A percentile compares a stretch with the other conserved stretches of the same genome.
phyloP scores from a whole-genome alignment of 306 rosid species.

The Quercus alba region DNA sequence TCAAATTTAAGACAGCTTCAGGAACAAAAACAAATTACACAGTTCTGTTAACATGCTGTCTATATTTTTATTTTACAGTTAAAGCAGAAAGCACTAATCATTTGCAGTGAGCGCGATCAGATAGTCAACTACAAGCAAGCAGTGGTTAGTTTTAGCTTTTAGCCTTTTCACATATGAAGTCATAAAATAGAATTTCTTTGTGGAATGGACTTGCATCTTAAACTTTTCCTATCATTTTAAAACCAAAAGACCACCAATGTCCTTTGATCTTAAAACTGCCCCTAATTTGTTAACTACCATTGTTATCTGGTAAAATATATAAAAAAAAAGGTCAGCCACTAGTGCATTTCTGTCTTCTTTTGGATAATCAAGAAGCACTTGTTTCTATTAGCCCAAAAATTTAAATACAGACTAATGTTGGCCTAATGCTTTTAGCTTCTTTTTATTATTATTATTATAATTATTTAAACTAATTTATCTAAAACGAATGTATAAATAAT shows the following conservation, averaged over 20 bases:
- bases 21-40: not conserved
- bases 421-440: too few species aligned
- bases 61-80: slow-evolving; percentile 30
- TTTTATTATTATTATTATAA: too few species aligned
- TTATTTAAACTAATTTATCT: too few species aligned
- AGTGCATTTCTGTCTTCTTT: too few species aligned
- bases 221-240: not conserved
- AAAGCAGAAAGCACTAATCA: slow-evolving; percentile 45
- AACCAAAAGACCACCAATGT: not conserved
- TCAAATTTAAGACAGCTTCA: not conserved
- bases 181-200: not conserved
- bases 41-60: not conserved
- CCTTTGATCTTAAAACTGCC: not conserved
- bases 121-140: slow-evolving; percentile 45
- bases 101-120: slow-evolving; percentile 44
- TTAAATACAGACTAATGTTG: too few species aligned
- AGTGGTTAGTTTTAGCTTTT: slow-evolving; percentile 39
- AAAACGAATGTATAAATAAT: too few species aligned
- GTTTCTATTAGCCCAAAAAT: too few species aligned
- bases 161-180: not conserved
- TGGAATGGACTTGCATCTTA: not conserved
- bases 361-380: too few species aligned
- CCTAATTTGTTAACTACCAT: not conserved
- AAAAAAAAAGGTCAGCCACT: too few species aligned
- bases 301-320: not conserved